Evolutionary conservation across 108 stramenopile species (phyloP).

Genomic region (Nitzschia sp.): DNA sequence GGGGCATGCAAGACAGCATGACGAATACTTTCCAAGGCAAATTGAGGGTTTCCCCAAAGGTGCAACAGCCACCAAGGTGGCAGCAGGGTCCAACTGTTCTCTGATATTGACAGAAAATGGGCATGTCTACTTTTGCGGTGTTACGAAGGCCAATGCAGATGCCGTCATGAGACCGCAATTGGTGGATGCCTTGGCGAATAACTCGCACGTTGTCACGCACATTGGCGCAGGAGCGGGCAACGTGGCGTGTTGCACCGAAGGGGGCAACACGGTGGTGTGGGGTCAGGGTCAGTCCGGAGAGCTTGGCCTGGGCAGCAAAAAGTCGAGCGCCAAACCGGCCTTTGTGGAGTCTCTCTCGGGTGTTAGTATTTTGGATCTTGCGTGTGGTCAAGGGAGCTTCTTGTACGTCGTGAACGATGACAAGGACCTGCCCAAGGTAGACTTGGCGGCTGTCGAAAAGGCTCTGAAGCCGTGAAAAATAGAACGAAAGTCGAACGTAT

Average conservation of each 20-base stretch:
- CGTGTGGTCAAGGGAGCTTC: slow-evolving; percentile 83
- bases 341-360: slow-evolving; percentile 72
- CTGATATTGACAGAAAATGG: slow-evolving; percentile 64
- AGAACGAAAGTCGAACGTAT: too few species aligned
- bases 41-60: slow-evolving; percentile 54
- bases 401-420: slow-evolving; percentile 73
- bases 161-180: slow-evolving; percentile 82
- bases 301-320: slow-evolving; percentile 72
- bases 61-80: slow-evolving; percentile 37
- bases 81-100: slow-evolving; percentile 71
- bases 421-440: slow-evolving; percentile 50
- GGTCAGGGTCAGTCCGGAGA: slow-evolving; percentile 82
- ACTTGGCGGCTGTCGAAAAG: slow-evolving; percentile 57
- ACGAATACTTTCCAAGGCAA: slow-evolving; percentile 81
- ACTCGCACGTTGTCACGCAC: slow-evolving; percentile 72
- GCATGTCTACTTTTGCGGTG: slow-evolving; percentile 89
- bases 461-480: slow-evolving; percentile 9
- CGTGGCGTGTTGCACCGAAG: slow-evolving; percentile 64
- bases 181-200: slow-evolving; percentile 83
- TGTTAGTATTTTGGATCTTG: slow-evolving; percentile 52
- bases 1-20: slow-evolving; percentile 81
- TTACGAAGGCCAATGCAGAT: slow-evolving; percentile 69
- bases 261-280: slow-evolving; percentile 85
- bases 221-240: slow-evolving; percentile 61
- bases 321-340: slow-evolving; percentile 73